Evolutionary conservation across 2,329 filamentous ascomycete genomes (phyloP).

Genomic region (Penicillium paneum): DNA sequence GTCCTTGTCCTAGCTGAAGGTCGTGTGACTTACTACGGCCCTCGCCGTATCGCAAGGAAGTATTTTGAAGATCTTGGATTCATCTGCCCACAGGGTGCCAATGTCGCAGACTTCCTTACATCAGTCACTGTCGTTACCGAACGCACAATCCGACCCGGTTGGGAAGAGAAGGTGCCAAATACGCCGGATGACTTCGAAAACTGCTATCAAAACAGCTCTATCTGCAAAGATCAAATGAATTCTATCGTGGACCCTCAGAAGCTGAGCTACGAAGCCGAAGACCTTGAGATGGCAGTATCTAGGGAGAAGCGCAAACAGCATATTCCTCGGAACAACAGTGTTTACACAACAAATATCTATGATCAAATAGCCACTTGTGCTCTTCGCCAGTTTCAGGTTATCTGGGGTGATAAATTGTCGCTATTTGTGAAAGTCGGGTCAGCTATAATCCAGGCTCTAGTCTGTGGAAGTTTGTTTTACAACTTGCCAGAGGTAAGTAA

Average conservation of each 20-base stretch:
- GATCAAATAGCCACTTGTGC: slow-evolving; percentile 49
- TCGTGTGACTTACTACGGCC: slow-evolving; percentile 62
- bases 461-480: slow-evolving; percentile 51
- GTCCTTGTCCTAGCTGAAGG: slow-evolving; percentile 64
- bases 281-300: slow-evolving; percentile 28
- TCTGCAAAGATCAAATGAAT: slow-evolving; percentile 51
- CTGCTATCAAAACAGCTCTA: slow-evolving; percentile 51
- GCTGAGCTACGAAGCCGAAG: slow-evolving; percentile 28
- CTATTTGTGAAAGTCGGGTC: slow-evolving; percentile 47
- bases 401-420: slow-evolving; percentile 52
- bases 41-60: slow-evolving; percentile 52
- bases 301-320: slow-evolving; percentile 33
- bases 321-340: slow-evolving; percentile 29
- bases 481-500: slow-evolving; percentile 51
- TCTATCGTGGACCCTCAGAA: slow-evolving; percentile 41
- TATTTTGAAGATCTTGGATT: slow-evolving; percentile 67
- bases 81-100: slow-evolving; percentile 58
- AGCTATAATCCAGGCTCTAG: slow-evolving; percentile 38
- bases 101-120: slow-evolving; percentile 64
- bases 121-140: slow-evolving; percentile 58
- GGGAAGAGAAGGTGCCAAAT: slow-evolving; percentile 31
- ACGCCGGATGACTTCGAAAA: slow-evolving; percentile 45
- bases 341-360: slow-evolving; percentile 32
- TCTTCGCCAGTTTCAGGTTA: slow-evolving; percentile 46
- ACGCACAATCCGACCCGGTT: slow-evolving; percentile 37